Percentiles rank a stretch among this genome's conserved stretches.
phyloP scores from a whole-genome alignment of 148 eudicot genomes.

The Tetragonia tetragonoides region DNA sequence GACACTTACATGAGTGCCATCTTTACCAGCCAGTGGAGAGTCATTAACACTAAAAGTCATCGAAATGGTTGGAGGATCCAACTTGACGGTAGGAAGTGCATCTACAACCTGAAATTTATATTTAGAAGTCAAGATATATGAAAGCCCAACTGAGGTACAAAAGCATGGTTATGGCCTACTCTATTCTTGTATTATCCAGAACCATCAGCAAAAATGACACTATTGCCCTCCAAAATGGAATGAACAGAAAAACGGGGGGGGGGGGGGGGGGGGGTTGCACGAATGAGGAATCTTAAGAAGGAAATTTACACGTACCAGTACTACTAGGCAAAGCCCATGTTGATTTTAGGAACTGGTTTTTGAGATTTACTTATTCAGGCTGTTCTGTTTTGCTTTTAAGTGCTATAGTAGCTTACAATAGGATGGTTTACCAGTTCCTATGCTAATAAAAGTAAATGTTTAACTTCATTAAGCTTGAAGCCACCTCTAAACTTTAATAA shows the following conservation, averaged over 20 bases:
- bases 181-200: neutral
- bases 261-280: neutral
- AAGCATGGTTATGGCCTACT: neutral
- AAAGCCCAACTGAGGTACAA: neutral
- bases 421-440: neutral
- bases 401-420: too few species aligned
- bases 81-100: slow-evolving; percentile 79
- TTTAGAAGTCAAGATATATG: neutral
- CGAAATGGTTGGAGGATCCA: slow-evolving; percentile 99
- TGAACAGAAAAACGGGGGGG: neutral
- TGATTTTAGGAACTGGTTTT: too few species aligned
- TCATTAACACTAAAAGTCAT: slow-evolving; percentile 99
- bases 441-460: neutral
- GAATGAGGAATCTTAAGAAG: neutral
- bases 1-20: slow-evolving; percentile 85
- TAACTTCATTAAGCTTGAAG: neutral
- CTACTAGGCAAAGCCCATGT: too few species aligned
- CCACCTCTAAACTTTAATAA: neutral
- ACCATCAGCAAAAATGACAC: neutral
- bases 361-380: too few species aligned
- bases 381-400: too few species aligned
- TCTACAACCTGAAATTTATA: slow-evolving; percentile 49
- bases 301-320: too few species aligned
- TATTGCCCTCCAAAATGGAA: neutral
- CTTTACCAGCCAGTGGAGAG: slow-evolving; percentile 95